Conservation (phyloP, 1,139 yeast genomes). For the Suhomyces panamericanus region DNA sequence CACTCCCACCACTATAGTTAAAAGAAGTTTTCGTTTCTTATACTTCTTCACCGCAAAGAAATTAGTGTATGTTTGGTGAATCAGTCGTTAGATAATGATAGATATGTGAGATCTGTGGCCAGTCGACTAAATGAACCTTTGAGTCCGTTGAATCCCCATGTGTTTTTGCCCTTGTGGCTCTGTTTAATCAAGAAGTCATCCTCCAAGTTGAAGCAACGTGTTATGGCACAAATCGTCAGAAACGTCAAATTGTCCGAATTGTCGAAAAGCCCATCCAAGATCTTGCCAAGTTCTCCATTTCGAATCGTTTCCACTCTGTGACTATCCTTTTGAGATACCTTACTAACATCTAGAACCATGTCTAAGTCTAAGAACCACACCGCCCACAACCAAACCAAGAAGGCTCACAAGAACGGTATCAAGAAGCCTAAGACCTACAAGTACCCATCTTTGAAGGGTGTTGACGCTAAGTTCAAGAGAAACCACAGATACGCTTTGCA, state of each 20-base stretch:
- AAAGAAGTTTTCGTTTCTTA: conserved; percentile 10
- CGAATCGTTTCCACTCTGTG: not conserved
- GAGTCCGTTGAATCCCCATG: no score
- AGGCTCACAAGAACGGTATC: conserved; percentile 99
- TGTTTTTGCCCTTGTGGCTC: no score
- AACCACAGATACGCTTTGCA: conserved; percentile 99
- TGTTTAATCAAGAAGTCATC: not conserved
- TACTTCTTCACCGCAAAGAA: conserved; percentile 9
- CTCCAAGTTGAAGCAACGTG: not conserved
- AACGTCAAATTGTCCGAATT: no score
- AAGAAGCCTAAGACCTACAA: conserved; percentile 98
- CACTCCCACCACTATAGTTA: conserved; percentile 8
- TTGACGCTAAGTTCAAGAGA: conserved; percentile 98
- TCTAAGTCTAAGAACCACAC: conserved; percentile 99
- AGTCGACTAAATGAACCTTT: not conserved
- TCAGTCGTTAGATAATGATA: not conserved
- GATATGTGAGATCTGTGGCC: not conserved
- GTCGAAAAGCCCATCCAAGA: no score
- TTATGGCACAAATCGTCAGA: no score
- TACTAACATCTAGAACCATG: conserved; percentile 58
- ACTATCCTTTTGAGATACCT: no score
- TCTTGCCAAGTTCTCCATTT: no score
- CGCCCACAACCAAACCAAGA: conserved; percentile 98
- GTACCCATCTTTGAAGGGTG: conserved; percentile 98
- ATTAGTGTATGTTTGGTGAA: conserved; percentile 19